A percentile compares a stretch with the other conserved stretches of the same genome.
phyloP scores from a whole-genome alignment of 1,139 yeast species.

The Lodderomyces beijingensis region DNA sequence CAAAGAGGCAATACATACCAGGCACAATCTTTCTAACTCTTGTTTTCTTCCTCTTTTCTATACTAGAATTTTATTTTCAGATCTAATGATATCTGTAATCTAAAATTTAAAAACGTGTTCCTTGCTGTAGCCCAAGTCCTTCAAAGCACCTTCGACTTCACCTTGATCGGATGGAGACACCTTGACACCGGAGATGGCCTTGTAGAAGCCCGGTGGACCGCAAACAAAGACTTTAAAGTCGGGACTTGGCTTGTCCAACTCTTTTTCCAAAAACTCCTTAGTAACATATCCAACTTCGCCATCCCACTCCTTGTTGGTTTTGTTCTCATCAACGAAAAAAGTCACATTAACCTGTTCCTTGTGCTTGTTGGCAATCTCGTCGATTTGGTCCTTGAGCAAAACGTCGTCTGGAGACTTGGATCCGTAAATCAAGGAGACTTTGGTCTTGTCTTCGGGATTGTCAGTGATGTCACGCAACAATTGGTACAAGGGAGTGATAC shows the following conservation, averaged over 20 bases:
- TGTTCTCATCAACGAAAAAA: slow-evolving; percentile 71
- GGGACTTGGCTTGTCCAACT: slow-evolving; percentile 60
- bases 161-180: slow-evolving; percentile 91
- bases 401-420: slow-evolving; percentile 76
- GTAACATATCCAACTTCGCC: slow-evolving; percentile 84
- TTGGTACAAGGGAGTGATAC: slow-evolving; percentile 93
- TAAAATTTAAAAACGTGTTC: slow-evolving; percentile 89
- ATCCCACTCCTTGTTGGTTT: slow-evolving; percentile 56
- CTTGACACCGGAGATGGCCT: slow-evolving; percentile 69
- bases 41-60: slow-evolving; percentile 1
- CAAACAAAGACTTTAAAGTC: slow-evolving; percentile 78
- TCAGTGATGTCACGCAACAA: slow-evolving; percentile 74
- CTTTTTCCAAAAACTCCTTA: slow-evolving; percentile 63
- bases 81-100: no score
- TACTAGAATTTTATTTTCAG: background rate
- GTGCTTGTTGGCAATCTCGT: slow-evolving; percentile 54
- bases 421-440: slow-evolving; percentile 71
- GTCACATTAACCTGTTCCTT: slow-evolving; percentile 66
- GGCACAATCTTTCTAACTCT: no score
- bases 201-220: slow-evolving; percentile 72
- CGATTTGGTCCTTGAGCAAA: slow-evolving; percentile 74
- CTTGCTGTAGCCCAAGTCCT: slow-evolving; percentile 83
- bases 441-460: slow-evolving; percentile 74
- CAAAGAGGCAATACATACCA: no score
- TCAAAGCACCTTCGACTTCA: slow-evolving; percentile 81